phyloP scores from a whole-genome alignment of 2,329 filamentous ascomycete species.

The Apiospora hydei region DNA sequence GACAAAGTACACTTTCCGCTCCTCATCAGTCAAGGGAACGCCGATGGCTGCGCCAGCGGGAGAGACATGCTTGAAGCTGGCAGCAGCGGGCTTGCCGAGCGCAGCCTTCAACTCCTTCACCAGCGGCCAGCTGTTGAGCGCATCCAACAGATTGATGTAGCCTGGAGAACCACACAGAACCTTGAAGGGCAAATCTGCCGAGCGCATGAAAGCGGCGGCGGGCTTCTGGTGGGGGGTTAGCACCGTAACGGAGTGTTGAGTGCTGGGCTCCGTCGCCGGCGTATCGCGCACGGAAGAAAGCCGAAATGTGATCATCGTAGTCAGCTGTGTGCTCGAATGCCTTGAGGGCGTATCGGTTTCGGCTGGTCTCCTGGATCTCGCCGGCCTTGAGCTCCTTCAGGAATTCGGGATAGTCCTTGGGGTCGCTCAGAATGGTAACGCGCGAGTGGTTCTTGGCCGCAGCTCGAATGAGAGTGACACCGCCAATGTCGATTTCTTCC shows the following conservation, averaged over 20 bases:
- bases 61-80: conserved; percentile 99
- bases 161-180: conserved; percentile 88
- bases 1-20: conserved; percentile 98
- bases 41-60: conserved; percentile 96
- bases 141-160: conserved; percentile 97
- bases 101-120: conserved; percentile 95
- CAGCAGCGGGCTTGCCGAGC: conserved; percentile 86
- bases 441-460: conserved; percentile 97
- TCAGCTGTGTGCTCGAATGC: conserved; percentile 98
- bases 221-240: conserved; percentile 98
- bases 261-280: conserved; percentile 85
- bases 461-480: conserved; percentile 93
- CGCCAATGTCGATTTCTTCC: conserved; percentile 98
- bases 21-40: conserved; percentile 81
- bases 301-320: conserved; percentile 93
- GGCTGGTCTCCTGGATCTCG: conserved; percentile 83
- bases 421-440: conserved; percentile 95
- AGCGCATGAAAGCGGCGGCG: conserved; percentile 80
- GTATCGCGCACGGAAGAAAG: conserved; percentile 98
- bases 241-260: conserved; percentile 87
- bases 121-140: conserved; percentile 94
- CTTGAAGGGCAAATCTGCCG: conserved; percentile 88
- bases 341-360: conserved; percentile 92
- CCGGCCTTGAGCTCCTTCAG: conserved; percentile 87
- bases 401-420: conserved; percentile 92